Conservation (phyloP, 2,329 filamentous ascomycete genomes). For the Alternaria consortialis region DNA sequence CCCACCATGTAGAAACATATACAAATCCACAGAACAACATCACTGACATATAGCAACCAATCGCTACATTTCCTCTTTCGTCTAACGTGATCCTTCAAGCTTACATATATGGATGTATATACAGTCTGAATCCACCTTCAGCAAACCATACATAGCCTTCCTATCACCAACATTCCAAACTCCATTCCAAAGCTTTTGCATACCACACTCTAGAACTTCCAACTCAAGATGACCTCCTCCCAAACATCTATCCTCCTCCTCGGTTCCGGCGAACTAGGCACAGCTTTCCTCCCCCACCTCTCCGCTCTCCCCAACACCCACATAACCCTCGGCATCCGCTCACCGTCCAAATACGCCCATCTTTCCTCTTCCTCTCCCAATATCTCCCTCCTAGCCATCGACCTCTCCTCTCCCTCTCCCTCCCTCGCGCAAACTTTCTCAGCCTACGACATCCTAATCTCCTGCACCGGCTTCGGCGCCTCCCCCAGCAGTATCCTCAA, state of each 20-base stretch:
- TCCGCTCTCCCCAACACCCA: conserved; percentile 55
- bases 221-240: conserved; percentile 1
- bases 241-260: conserved; percentile 63
- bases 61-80: no score
- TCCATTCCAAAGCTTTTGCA: not conserved
- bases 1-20: not conserved
- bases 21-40: not conserved
- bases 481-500: conserved; percentile 66
- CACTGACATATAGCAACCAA: not conserved
- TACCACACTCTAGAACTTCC: no score
- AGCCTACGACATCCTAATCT: conserved; percentile 65
- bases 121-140: not conserved
- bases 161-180: not conserved
- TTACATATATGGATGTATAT: not conserved
- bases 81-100: fast-evolving
- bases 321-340: conserved; percentile 66
- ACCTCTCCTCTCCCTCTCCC: conserved; percentile 50
- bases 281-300: conserved; percentile 63
- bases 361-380: conserved; percentile 29
- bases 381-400: conserved; percentile 54
- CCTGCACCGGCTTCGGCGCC: conserved; percentile 68
- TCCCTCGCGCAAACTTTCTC: conserved; percentile 47
- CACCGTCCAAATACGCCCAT: conserved; percentile 53
- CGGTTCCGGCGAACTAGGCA: conserved; percentile 73
- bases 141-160: not conserved